phyloP scores from a whole-genome alignment of 306 rosid genomes.

The Lagenaria siceraria region DNA sequence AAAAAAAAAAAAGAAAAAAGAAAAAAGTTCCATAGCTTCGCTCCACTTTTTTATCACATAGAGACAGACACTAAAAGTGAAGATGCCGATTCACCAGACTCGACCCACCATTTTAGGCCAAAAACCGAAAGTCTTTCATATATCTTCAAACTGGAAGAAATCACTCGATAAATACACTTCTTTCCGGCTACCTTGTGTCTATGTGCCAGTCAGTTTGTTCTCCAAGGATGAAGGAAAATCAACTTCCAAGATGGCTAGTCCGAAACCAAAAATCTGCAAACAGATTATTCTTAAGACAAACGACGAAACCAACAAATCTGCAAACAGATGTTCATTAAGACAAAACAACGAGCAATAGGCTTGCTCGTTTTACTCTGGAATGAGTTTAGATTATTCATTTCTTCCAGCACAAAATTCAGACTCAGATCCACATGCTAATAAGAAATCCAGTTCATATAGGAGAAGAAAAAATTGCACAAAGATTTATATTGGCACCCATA shows the following conservation, averaged over 20 bases:
- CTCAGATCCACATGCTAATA: not conserved
- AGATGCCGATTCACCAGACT: not conserved
- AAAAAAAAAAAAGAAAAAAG: not conserved
- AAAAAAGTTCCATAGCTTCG: not conserved
- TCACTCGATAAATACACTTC: not conserved
- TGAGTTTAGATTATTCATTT: not conserved
- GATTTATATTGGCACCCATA: too few species aligned
- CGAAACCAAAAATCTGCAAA: slow-evolving; percentile 1
- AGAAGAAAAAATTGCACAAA: not conserved
- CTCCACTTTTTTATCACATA: not conserved
- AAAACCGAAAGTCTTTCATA: not conserved
- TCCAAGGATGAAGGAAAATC: not conserved
- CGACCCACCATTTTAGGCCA: not conserved
- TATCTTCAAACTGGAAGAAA: not conserved
- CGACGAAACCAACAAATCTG: not conserved
- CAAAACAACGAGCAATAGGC: not conserved
- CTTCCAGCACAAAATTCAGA: not conserved
- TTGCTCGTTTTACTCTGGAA: not conserved
- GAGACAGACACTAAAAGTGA: not conserved
- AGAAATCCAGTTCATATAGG: not conserved
- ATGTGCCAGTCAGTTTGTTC: not conserved
- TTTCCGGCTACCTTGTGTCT: not conserved
- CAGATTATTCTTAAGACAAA: not conserved
- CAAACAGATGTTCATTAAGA: not conserved
- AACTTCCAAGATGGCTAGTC: not conserved